Conservation (phyloP, 352 stramenopile species). For the Pythium brachiatum region DNA sequence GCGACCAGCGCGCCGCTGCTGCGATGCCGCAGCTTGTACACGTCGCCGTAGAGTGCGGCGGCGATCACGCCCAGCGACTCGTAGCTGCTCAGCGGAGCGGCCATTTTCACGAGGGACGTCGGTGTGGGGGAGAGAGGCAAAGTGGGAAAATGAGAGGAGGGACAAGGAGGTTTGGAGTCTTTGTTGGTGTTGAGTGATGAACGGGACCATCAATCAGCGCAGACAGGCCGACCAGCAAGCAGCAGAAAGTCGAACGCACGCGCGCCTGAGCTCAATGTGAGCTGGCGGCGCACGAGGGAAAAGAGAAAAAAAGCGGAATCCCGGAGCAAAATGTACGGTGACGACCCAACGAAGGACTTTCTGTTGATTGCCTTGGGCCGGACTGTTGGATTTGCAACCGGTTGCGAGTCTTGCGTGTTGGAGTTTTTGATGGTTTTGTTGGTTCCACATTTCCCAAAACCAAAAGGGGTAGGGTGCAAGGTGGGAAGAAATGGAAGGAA, state of each 20-base stretch:
- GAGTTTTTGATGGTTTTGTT: not conserved
- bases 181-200: not conserved
- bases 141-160: slow-evolving; percentile 18
- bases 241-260: not conserved
- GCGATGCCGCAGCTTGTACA: slow-evolving; percentile 60
- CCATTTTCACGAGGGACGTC: not conserved
- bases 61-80: slow-evolving; percentile 61
- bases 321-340: slow-evolving; percentile 4
- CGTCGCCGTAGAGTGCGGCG: slow-evolving; percentile 66
- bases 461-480: not conserved
- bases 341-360: slow-evolving; percentile 19
- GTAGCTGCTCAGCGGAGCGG: slow-evolving; percentile 28
- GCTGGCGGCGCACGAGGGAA: no score
- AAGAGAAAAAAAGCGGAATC: no score
- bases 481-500: slow-evolving; percentile 6
- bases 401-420: slow-evolving; percentile 4
- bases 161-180: not conserved
- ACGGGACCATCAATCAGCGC: slow-evolving; percentile 1
- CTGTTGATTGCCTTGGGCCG: not conserved
- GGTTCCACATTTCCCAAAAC: not conserved
- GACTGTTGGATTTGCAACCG: not conserved
- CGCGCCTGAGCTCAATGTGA: not conserved
- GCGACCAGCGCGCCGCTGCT: slow-evolving; percentile 54
- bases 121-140: not conserved
- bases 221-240: not conserved